Conservation (phyloP, 2,329 filamentous ascomycete species). For the Fusarium albidum region DNA sequence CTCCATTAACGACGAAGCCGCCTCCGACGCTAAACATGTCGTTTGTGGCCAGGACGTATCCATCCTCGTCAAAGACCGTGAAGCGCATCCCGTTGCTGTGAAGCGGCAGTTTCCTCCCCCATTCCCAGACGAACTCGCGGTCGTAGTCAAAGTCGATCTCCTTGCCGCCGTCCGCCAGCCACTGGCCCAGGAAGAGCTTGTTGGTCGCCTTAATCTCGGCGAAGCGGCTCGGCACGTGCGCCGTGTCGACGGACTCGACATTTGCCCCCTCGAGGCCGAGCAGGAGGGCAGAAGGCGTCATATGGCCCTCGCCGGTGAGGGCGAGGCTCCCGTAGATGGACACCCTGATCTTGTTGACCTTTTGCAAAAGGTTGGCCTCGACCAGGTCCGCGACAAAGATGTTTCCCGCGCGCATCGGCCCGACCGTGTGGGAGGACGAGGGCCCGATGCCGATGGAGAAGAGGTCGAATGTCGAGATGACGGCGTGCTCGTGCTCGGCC, state of each 20-base stretch:
- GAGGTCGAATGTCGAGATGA: slow-evolving; percentile 61
- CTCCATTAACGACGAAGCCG: slow-evolving; percentile 61
- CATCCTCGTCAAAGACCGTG: slow-evolving; percentile 57
- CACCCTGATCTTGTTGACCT: slow-evolving; percentile 57
- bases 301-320: slow-evolving; percentile 60
- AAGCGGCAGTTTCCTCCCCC: slow-evolving; percentile 58
- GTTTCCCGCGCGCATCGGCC: slow-evolving; percentile 60
- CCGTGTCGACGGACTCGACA: slow-evolving; percentile 58
- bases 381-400: slow-evolving; percentile 59
- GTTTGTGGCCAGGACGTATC: slow-evolving; percentile 56
- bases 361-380: slow-evolving; percentile 54
- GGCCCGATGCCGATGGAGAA: slow-evolving; percentile 62
- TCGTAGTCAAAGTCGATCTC: slow-evolving; percentile 60
- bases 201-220: slow-evolving; percentile 55
- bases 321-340: slow-evolving; percentile 60
- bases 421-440: slow-evolving; percentile 60
- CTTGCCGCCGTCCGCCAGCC: slow-evolving; percentile 51
- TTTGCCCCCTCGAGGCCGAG: slow-evolving; percentile 59
- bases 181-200: slow-evolving; percentile 54
- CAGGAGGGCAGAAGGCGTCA: slow-evolving; percentile 59
- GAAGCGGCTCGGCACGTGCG: slow-evolving; percentile 57
- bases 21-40: slow-evolving; percentile 61
- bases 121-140: slow-evolving; percentile 59
- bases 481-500: slow-evolving; percentile 59
- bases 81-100: slow-evolving; percentile 63